These are phyloP conservation scores for Neovahlkampfia damariscottae DNA, from an alignment of 78 protist genomes.

Conservation along the genomic window DNA sequence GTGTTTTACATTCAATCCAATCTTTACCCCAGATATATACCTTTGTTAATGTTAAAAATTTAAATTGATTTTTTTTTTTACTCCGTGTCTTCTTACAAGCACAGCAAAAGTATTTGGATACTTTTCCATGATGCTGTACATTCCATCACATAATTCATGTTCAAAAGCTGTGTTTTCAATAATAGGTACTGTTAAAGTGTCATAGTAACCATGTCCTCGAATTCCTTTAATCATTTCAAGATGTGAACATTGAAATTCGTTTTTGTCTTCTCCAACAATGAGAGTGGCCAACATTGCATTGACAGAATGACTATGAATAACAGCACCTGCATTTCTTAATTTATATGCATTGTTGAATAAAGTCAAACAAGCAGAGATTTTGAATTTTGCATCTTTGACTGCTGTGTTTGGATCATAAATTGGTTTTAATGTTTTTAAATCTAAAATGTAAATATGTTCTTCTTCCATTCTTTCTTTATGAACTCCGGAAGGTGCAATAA, in stretches of 20 bases:
- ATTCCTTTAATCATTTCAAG: conserved; percentile 86
- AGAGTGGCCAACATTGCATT: conserved; percentile 55
- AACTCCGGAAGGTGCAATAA: conserved; percentile 80
- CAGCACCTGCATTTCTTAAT: conserved; percentile 65
- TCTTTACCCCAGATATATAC: conserved; percentile 82
- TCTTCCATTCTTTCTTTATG: conserved; percentile 72
- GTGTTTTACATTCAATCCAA: conserved; percentile 73
- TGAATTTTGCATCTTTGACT: conserved; percentile 6
- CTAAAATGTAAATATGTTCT: conserved; percentile 56
- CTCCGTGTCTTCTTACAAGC: conserved; percentile 83
- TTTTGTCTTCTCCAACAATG: conserved; percentile 31
- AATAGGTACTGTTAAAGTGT: conserved; percentile 68
- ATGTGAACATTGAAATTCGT: conserved; percentile 65
- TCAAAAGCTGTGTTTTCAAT: conserved; percentile 70
- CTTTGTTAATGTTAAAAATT: too few species aligned
- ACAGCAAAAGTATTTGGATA: conserved; percentile 76
- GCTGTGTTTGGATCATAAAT: conserved; percentile 21
- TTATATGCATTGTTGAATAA: conserved; percentile 56
- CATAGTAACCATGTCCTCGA: conserved; percentile 31
- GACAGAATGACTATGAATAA: conserved; percentile 70
- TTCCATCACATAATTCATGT: neutral
- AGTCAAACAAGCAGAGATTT: conserved; percentile 57
- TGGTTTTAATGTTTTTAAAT: conserved; percentile 27
- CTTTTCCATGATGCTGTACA: conserved; percentile 38
- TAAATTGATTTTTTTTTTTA: too few species aligned